These are phyloP conservation scores for Epichloe uncinata DNA, from an alignment of 2,329 filamentous ascomycete species.

Conservation along the genomic window DNA sequence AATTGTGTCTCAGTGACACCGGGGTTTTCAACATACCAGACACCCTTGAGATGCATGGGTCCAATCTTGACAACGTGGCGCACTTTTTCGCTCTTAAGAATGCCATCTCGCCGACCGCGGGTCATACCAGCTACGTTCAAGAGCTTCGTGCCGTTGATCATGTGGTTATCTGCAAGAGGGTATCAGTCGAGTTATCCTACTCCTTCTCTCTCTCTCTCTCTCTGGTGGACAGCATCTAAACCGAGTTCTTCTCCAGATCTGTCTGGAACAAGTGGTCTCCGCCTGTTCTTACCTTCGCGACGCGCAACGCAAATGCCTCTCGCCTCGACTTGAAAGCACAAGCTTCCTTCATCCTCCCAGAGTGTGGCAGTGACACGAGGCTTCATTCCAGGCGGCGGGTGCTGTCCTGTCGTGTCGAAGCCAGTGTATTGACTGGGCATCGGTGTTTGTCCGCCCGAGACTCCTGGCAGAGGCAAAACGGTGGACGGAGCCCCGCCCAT, in stretches of 20 bases:
- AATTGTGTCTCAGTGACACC: constrained; percentile 8
- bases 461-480: constrained; percentile 57
- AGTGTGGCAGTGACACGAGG: constrained; percentile 89
- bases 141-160: constrained; percentile 98
- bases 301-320: constrained; percentile 91
- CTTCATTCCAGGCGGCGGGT: constrained; percentile 89
- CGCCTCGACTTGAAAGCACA: constrained; percentile 96
- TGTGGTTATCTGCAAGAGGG: constrained; percentile 65
- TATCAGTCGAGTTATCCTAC: not conserved
- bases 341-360: constrained; percentile 95
- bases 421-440: constrained; percentile 45
- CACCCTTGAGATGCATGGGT: constrained; percentile 96
- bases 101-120: constrained; percentile 83
- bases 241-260: constrained; percentile 20
- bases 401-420: constrained; percentile 78
- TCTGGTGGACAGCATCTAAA: too few species aligned
- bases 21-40: constrained; percentile 56
- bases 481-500: constrained; percentile 49
- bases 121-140: constrained; percentile 98
- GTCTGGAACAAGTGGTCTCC: constrained; percentile 38
- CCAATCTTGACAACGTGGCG: constrained; percentile 97
- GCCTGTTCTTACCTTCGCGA: constrained; percentile 55
- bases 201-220: not conserved
- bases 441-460: constrained; percentile 28
- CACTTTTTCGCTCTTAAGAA: constrained; percentile 94